Evolutionary conservation across 306 rosid genomes (phyloP).

Genomic region (Gynostemma pentaphyllum): DNA sequence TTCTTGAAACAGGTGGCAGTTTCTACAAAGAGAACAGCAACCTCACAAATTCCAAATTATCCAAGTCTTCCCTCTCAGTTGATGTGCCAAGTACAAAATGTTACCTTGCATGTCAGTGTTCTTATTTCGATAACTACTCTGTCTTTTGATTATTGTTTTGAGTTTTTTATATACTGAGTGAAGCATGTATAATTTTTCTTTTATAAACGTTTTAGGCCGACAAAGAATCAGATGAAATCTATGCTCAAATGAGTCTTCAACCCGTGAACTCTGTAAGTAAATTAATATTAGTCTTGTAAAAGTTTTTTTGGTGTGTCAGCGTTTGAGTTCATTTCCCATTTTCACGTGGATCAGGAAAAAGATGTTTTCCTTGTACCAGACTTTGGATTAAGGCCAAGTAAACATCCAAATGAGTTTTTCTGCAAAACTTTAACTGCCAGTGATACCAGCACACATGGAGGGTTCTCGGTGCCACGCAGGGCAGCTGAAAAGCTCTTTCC

Average conservation of each 20-base stretch:
- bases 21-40: slow-evolving; percentile 80
- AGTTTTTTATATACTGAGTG: not conserved
- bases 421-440: slow-evolving; percentile 96
- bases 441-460: slow-evolving; percentile 93
- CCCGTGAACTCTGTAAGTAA: slow-evolving; percentile 79
- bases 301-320: not conserved
- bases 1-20: slow-evolving; percentile 64
- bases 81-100: slow-evolving; percentile 81
- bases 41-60: slow-evolving; percentile 92
- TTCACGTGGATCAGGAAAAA: slow-evolving; percentile 43
- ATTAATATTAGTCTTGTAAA: not conserved
- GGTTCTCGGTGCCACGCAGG: slow-evolving; percentile 88
- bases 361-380: slow-evolving; percentile 82
- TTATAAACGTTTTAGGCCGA: slow-evolving; percentile 50
- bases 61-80: slow-evolving; percentile 83
- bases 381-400: slow-evolving; percentile 64
- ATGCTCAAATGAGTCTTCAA: slow-evolving; percentile 92
- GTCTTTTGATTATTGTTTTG: not conserved
- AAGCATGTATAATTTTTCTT: not conserved
- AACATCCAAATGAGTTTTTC: slow-evolving; percentile 89
- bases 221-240: slow-evolving; percentile 91
- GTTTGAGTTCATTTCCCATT: not conserved
- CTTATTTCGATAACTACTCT: not conserved
- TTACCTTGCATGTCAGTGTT: slow-evolving; percentile 65
- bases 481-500: slow-evolving; percentile 97